Percentiles rank a stretch among this genome's conserved stretches.
Evolutionary conservation across 768 basidiomycete species (phyloP).

Genomic region (Jaapia argillacea): DNA sequence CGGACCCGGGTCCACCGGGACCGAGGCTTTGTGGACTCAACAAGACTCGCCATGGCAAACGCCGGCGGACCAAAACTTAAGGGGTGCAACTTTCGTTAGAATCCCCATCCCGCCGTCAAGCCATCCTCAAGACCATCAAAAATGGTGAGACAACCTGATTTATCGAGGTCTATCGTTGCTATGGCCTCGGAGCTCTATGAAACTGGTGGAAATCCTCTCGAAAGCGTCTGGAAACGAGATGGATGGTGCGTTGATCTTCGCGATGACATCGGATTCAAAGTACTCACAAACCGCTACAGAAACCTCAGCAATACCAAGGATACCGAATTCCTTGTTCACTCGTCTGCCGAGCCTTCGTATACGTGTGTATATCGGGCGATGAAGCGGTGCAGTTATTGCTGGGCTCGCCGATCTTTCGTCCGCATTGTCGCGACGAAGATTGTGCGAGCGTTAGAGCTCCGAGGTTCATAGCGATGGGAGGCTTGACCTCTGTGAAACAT

Average conservation of each 20-base stretch:
- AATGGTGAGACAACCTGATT: background rate
- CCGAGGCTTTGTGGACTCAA: no score
- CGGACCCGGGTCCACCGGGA: no score
- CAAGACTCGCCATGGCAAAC: no score
- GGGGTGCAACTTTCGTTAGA: no score
- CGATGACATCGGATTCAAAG: background rate
- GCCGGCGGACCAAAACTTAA: no score
- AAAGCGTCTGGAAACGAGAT: background rate
- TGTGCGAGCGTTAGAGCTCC: constrained; percentile 46
- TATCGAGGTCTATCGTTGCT: background rate
- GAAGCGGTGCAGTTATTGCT: constrained; percentile 36
- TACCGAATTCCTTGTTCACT: background rate
- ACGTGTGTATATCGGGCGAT: no score
- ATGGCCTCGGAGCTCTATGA: background rate
- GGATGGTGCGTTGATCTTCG: background rate
- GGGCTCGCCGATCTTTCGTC: constrained; percentile 22
- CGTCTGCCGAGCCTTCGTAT: constrained; percentile 7
- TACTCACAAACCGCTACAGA: background rate
- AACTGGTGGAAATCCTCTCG: constrained; percentile 6
- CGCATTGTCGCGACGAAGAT: no score
- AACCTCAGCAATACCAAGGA: background rate
- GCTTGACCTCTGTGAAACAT: constrained; percentile 5
- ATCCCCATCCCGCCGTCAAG: no score
- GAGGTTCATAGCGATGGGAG: constrained; percentile 27
- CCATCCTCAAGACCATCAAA: background rate